A percentile compares a stretch with the other conserved stretches of the same genome.
These are phyloP conservation scores for Jaltomata sinuosa DNA, from an alignment of 257 asterid genomes.

Conservation along the genomic window DNA sequence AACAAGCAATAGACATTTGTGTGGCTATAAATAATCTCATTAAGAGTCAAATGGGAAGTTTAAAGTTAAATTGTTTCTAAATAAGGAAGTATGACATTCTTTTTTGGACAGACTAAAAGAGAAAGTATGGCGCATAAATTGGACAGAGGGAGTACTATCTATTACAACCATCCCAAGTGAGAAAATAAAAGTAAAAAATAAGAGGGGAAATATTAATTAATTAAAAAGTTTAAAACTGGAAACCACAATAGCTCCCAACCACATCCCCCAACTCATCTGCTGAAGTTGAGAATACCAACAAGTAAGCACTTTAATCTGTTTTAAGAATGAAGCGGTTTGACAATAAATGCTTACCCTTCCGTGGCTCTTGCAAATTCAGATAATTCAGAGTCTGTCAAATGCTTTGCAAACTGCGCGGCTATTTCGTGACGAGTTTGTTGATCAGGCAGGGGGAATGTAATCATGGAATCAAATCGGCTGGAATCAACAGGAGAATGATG, in stretches of 20 bases:
- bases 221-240: neutral
- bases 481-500: conserved; percentile 10
- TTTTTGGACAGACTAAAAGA: neutral
- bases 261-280: neutral
- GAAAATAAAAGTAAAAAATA: neutral
- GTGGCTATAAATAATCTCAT: neutral
- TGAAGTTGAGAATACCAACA: neutral
- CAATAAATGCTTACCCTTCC: conserved; percentile 43
- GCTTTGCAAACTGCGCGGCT: conserved; percentile 84
- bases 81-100: neutral
- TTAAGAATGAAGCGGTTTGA: neutral
- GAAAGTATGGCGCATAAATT: neutral
- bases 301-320: neutral
- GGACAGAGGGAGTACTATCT: neutral
- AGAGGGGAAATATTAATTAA: neutral
- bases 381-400: conserved; percentile 58
- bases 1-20: neutral
- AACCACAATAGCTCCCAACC: neutral
- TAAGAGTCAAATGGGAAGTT: neutral
- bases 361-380: conserved; percentile 62
- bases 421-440: conserved; percentile 79
- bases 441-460: conserved; percentile 72
- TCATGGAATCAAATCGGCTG: conserved; percentile 93
- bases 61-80: neutral
- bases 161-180: neutral